Percentiles rank a stretch among this genome's conserved stretches.
Evolutionary conservation across 805 yeast species (phyloP).

Genomic region (Lachancea quebecensis): DNA sequence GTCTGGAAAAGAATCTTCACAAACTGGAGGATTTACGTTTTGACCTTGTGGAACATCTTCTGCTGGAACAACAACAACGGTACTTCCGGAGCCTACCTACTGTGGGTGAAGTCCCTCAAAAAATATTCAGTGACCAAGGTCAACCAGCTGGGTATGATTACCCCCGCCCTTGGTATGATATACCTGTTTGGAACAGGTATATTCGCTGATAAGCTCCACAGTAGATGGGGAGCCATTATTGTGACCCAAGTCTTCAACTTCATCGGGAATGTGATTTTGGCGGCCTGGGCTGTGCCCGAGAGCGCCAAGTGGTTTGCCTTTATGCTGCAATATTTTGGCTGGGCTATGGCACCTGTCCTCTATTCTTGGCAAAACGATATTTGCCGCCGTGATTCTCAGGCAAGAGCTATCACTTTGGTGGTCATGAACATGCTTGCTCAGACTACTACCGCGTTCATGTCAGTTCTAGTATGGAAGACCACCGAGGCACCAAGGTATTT

Average conservation of each 20-base stretch:
- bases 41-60: slow-evolving; percentile 46
- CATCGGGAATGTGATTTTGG: slow-evolving; percentile 44
- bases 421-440: slow-evolving; percentile 48
- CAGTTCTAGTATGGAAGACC: slow-evolving; percentile 40
- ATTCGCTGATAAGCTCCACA: slow-evolving; percentile 43
- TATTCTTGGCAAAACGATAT: slow-evolving; percentile 56
- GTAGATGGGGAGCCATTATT: slow-evolving; percentile 49
- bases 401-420: slow-evolving; percentile 45
- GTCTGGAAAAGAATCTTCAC: slow-evolving; percentile 48
- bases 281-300: slow-evolving; percentile 50
- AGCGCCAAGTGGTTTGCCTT: slow-evolving; percentile 56
- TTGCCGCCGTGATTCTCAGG: slow-evolving; percentile 46
- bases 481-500: slow-evolving; percentile 48
- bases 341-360: slow-evolving; percentile 55
- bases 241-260: slow-evolving; percentile 48
- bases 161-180: slow-evolving; percentile 50
- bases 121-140: slow-evolving; percentile 37
- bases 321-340: slow-evolving; percentile 48
- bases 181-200: slow-evolving; percentile 24
- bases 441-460: slow-evolving; percentile 47
- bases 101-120: slow-evolving; percentile 52
- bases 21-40: slow-evolving; percentile 52
- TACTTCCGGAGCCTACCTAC: slow-evolving; percentile 44
- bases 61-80: slow-evolving; percentile 53
- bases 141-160: slow-evolving; percentile 44